Base-by-base conservation (phyloP, 1,284 basidiomycete genomes). In the Tylopilus sp. region DNA sequence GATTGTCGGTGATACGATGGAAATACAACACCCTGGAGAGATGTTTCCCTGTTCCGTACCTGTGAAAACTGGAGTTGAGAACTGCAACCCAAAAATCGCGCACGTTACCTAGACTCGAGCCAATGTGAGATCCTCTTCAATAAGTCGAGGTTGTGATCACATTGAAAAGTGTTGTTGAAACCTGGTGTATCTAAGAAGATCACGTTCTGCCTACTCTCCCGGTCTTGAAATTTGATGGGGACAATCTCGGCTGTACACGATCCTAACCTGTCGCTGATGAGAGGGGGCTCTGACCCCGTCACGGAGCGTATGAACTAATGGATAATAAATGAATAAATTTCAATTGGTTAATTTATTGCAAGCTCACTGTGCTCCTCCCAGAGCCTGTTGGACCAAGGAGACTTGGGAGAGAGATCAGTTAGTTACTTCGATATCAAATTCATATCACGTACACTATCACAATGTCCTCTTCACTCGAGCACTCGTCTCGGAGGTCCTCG, bases 11-110 rank as follows among this genome's bases (percentile, higher is more conserved):
- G 63, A 87, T 87, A 5, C 82, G 80, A 65, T 87, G 85, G 66
- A 86, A 71, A 70, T 86, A 87, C 32, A 87, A 75, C 55, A 87
- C 76, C 0, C 83, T 84, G 19, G 80, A 77, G 7, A 87, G 72
- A 36, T 74, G 57, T 26, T 62, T 63, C 54, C 74, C 71, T 44
- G 77, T 67, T 1, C 24, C 15, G 62, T 81, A 78, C 38, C 82
- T 85, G 49, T 36, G 22, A 52, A 19, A 49, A 39, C 10, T 18
- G 8, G 22, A 44, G 12, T 13, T 65, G 22, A 66, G 24, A 41
- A 26, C 41, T 0, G n/a, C 39, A 5, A 32, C 4, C 12, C 8
- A 19, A 9, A 33, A 38, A 38, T 33, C 1, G 38, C 16, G 3
- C 9, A 10, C 6, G 8, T 53, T 59, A 76, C 73, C 63, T 70